These are phyloP conservation scores for Hanseniaspora lachancei DNA, from an alignment of 805 yeast genomes.

Conservation along the genomic window DNA sequence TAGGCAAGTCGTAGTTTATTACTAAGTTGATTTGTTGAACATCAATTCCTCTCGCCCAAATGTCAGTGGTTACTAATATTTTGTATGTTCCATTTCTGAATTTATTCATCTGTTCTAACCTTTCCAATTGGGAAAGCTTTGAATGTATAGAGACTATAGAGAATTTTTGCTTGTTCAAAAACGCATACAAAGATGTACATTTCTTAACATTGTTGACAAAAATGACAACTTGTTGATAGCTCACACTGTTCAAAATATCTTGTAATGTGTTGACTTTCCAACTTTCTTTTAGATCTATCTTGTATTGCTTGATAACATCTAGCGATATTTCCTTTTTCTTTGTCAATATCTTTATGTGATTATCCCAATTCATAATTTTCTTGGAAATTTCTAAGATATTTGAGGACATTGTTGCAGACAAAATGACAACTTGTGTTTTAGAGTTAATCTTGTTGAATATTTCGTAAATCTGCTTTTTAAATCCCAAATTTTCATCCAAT, in stretches of 20 bases:
- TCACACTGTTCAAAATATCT: conserved; percentile 87
- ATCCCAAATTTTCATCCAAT: conserved; percentile 72
- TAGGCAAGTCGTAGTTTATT: conserved; percentile 85
- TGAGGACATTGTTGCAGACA: conserved; percentile 87
- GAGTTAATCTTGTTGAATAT: conserved; percentile 80
- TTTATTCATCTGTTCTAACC: conserved; percentile 91
- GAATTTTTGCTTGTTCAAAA: conserved; percentile 65
- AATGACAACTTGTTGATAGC: conserved; percentile 94
- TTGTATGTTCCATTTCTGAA: conserved; percentile 90
- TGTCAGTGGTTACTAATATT: conserved; percentile 84
- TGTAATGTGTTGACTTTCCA: conserved; percentile 91
- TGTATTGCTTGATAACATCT: conserved; percentile 91
- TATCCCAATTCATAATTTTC: conserved; percentile 79
- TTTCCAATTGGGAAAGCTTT: conserved; percentile 85
- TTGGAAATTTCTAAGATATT: conserved; percentile 84
- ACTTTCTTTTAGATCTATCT: conserved; percentile 77
- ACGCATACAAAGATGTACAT: conserved; percentile 76
- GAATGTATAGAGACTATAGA: conserved; percentile 93
- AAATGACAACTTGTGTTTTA: conserved; percentile 83
- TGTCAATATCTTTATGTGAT: conserved; percentile 73
- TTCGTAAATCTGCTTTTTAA: conserved; percentile 90
- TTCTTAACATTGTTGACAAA: conserved; percentile 93
- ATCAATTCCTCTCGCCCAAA: conserved; percentile 96
- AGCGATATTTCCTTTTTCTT: conserved; percentile 90
- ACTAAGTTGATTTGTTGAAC: conserved; percentile 95